phyloP scores from a whole-genome alignment of 2,329 filamentous ascomycete genomes.

The Aspergillus luchuensis region DNA sequence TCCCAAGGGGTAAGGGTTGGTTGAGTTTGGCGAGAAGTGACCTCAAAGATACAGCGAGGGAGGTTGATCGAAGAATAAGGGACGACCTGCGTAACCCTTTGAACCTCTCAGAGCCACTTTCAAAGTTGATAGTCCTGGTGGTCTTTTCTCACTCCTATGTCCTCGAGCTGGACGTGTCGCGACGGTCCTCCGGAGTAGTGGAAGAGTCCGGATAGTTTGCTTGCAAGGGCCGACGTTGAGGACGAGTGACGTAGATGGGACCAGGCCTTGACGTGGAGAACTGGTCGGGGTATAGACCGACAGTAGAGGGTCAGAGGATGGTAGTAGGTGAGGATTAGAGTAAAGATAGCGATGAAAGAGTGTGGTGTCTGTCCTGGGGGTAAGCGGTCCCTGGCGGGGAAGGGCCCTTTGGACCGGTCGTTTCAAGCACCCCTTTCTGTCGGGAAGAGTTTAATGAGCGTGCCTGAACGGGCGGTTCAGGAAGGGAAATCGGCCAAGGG shows the following conservation, averaged over 20 bases:
- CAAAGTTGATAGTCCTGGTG: background rate
- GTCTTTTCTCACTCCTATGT: background rate
- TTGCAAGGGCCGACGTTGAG: background rate
- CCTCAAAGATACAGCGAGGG: constrained; percentile 19
- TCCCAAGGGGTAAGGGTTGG: background rate
- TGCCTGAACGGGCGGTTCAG: constrained; percentile 12
- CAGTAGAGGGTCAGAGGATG: constrained; percentile 2
- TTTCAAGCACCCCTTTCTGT: constrained; percentile 26
- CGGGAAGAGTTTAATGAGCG: constrained; percentile 18
- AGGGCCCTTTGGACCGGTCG: constrained; percentile 16
- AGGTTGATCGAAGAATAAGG: constrained; percentile 30
- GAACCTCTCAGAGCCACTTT: constrained; percentile 8
- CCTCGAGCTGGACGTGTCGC: constrained; percentile 1
- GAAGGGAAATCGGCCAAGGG: constrained; percentile 10
- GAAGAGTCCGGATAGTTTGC: background rate
- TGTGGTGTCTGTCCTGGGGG: constrained; percentile 15
- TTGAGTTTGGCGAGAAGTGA: no score
- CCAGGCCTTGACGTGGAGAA: background rate
- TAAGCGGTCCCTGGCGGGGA: constrained; percentile 20
- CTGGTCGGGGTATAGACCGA: constrained; percentile 1
- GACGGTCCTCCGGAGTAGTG: background rate
- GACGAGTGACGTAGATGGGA: background rate
- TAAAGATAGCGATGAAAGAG: constrained; percentile 12
- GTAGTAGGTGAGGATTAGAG: constrained; percentile 4
- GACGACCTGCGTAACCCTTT: constrained; percentile 45